These are phyloP conservation scores for Kodamaea lidongshanica DNA, from an alignment of 805 yeast genomes.

Conservation along the genomic window DNA sequence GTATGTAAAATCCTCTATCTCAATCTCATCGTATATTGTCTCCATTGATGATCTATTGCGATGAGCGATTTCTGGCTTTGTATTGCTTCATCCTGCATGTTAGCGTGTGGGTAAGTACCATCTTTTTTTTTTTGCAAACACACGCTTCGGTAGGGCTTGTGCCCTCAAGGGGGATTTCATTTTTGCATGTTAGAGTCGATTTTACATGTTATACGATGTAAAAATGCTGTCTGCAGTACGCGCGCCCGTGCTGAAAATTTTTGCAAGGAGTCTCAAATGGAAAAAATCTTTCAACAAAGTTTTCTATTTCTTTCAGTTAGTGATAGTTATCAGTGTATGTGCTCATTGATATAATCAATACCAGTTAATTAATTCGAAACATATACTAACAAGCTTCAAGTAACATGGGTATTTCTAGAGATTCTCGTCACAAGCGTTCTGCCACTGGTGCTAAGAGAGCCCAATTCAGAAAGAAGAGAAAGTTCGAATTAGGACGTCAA, in stretches of 20 bases:
- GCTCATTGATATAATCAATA: slow-evolving; percentile 2
- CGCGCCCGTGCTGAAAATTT: slow-evolving; percentile 5
- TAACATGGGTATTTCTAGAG: slow-evolving; percentile 99
- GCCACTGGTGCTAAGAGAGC: slow-evolving; percentile 99
- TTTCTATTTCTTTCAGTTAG: slow-evolving; percentile 12
- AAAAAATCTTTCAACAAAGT: slow-evolving; percentile 10
- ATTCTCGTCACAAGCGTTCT: slow-evolving; percentile 99
- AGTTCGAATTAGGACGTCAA: slow-evolving; percentile 99
- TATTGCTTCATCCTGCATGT: no score
- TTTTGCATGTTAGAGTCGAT: neutral
- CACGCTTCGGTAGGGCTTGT: slow-evolving; percentile 10
- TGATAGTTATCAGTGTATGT: slow-evolving; percentile 14
- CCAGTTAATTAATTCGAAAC: slow-evolving; percentile 1
- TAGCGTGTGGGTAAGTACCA: no score
- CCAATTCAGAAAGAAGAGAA: slow-evolving; percentile 99
- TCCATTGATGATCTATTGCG: no score
- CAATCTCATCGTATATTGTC: slow-evolving; percentile 83
- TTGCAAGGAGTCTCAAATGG: slow-evolving; percentile 1
- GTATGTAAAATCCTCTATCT: slow-evolving; percentile 92
- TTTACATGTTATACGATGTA: neutral
- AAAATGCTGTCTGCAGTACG: slow-evolving; percentile 2
- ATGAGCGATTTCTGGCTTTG: no score
- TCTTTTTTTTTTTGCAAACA: neutral
- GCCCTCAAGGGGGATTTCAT: slow-evolving; percentile 8
- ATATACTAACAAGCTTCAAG: slow-evolving; percentile 15